Conservation (phyloP, 495 filamentous ascomycete genomes). For the Lasiosphaeriaceae sp. region DNA sequence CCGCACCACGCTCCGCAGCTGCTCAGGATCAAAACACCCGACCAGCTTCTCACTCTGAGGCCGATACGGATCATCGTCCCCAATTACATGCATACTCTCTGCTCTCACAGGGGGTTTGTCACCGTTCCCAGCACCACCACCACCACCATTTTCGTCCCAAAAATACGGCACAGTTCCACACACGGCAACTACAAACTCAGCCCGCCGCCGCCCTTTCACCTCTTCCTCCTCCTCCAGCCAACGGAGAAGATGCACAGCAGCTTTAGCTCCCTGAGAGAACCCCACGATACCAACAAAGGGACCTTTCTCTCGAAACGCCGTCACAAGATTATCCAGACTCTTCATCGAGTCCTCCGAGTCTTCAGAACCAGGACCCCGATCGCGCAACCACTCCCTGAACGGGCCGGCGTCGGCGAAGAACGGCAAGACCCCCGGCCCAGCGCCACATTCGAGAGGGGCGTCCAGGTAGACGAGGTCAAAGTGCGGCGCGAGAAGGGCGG, state of each 20-base stretch:
- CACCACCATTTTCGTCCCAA: neutral
- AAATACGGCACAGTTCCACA: constrained; percentile 25
- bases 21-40: constrained; percentile 17
- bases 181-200: constrained; percentile 17
- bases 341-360: constrained; percentile 6
- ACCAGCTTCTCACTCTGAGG: constrained; percentile 22
- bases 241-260: constrained; percentile 18
- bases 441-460: constrained; percentile 7
- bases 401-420: constrained; percentile 25
- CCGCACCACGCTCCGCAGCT: constrained; percentile 15
- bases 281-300: constrained; percentile 27
- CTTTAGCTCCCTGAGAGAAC: constrained; percentile 30
- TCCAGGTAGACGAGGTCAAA: constrained; percentile 24
- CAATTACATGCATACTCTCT: constrained; percentile 24
- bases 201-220: neutral
- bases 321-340: constrained; percentile 6
- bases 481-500: constrained; percentile 14
- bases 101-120: constrained; percentile 3
- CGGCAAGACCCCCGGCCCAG: constrained; percentile 24
- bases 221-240: constrained; percentile 13
- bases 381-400: constrained; percentile 22
- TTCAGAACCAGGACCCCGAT: constrained; percentile 1
- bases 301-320: constrained; percentile 7
- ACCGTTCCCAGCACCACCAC: neutral
- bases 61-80: constrained; percentile 21